Percentiles rank a stretch among this genome's conserved stretches.
Conservation (phyloP, 2,329 filamentous ascomycete species). For the Fusarium sp. region DNA sequence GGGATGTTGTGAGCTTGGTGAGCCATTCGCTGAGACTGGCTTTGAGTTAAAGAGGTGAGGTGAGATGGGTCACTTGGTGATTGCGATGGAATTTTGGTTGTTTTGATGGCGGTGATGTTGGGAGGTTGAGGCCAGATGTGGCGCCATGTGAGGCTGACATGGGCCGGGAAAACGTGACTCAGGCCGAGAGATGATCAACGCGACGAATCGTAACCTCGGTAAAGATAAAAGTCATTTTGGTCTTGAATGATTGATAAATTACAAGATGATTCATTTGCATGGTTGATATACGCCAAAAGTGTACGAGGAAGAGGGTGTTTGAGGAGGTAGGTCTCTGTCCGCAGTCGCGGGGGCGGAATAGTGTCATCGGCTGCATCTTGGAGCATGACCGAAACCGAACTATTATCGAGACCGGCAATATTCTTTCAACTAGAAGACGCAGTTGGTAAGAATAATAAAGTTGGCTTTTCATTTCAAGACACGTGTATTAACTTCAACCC, state of each 20-base stretch:
- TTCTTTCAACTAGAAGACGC: not conserved
- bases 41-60: not conserved
- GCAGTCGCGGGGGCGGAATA: not conserved
- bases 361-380: not conserved
- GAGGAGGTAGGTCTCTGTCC: not conserved
- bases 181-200: not conserved
- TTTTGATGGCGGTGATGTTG: not conserved
- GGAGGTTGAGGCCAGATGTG: not conserved
- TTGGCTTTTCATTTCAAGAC: no score
- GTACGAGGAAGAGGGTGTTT: not conserved
- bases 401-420: not conserved
- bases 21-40: slow-evolving; percentile 10
- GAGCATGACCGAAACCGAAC: not conserved
- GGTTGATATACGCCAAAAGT: not conserved
- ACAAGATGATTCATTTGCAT: not conserved
- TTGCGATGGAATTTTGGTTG: not conserved
- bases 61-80: not conserved
- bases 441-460: not conserved
- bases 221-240: not conserved
- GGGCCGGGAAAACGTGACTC: not conserved
- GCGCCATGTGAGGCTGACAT: not conserved
- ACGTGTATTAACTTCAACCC: not conserved
- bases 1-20: slow-evolving; percentile 20
- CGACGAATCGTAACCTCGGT: not conserved
- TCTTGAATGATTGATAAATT: not conserved